Base-by-base conservation (phyloP, 257 asterid genomes). In the Capsicum pubescens region DNA sequence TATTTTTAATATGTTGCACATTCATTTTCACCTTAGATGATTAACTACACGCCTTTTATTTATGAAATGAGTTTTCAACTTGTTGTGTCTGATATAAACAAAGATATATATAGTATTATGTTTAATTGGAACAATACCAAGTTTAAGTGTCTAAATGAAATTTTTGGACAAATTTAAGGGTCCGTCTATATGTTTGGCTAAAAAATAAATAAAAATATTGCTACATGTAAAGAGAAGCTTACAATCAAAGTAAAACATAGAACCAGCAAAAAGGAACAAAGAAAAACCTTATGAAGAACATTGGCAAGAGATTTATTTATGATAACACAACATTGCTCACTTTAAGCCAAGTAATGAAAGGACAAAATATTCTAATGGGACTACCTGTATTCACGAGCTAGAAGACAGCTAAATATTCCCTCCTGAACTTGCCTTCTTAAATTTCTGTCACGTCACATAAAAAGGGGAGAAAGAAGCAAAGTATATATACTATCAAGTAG, bases 351-450 rank as follows among this genome's bases (percentile, higher is more conserved):
- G 82, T 77, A 71, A 78, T 83, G 83, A 48, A 35, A 86, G 80
- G 83, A 69, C 71, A 85, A 3, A 67, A 55, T 46, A 79, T 59
- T 78, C 59, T 68, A 19, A 60, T 83, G 80, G 81, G 82, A 79
- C 81, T 86, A 79, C 74, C 83, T 89, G 63, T 71, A 79, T 84
- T 84, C 91, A 93, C 91, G 88, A 89, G 86, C 86, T 87, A 84
- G 92, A 93, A 91, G 97, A 93, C 92, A 90, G 92, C 95, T 91
- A 85, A 91, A 89, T 89, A 90, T 94, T 93, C 97, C 91, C 89
- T 86, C 11, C 56, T 44, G 13, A 19, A 21, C 12, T 59, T 64
- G 4, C 64, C 85, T 89, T 90, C 91, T 92, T 89, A 89, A 52
- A 89, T 85, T 83, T 84, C 58, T 83, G 14, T 10, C 59, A 48